Conservation (phyloP, 352 stramenopile species). For the Pythium aristosporum region DNA sequence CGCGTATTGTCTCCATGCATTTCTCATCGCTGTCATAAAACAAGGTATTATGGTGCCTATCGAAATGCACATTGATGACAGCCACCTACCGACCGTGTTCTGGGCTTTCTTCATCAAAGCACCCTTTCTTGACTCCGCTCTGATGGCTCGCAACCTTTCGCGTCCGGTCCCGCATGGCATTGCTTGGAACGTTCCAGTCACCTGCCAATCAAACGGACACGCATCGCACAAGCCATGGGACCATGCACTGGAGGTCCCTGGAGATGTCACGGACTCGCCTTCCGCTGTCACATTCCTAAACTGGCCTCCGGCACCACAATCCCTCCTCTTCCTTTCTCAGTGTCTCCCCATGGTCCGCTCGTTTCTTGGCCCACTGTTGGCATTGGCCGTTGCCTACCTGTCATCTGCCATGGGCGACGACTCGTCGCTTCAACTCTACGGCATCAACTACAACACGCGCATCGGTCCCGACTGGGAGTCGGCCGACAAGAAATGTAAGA, state of each 20-base stretch:
- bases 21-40: not conserved
- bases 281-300: slow-evolving; percentile 1
- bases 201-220: not conserved
- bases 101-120: not conserved
- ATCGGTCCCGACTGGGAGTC: slow-evolving; percentile 29
- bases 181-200: not conserved
- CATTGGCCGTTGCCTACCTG: not conserved
- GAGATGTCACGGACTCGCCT: not conserved
- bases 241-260: not conserved
- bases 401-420: not conserved
- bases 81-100: not conserved
- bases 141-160: not conserved
- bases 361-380: not conserved
- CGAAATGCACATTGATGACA: no score
- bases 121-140: not conserved
- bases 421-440: slow-evolving; percentile 19
- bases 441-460: slow-evolving; percentile 43
- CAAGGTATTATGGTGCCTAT: not conserved
- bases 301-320: not conserved
- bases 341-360: slow-evolving; percentile 3
- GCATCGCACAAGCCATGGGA: not conserved
- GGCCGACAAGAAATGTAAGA: slow-evolving; percentile 25
- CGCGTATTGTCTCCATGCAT: no score
- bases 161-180: not conserved
- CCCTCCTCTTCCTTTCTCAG: not conserved